phyloP scores from a whole-genome alignment of 768 basidiomycete species.

The Tricholoma flavovirens region DNA sequence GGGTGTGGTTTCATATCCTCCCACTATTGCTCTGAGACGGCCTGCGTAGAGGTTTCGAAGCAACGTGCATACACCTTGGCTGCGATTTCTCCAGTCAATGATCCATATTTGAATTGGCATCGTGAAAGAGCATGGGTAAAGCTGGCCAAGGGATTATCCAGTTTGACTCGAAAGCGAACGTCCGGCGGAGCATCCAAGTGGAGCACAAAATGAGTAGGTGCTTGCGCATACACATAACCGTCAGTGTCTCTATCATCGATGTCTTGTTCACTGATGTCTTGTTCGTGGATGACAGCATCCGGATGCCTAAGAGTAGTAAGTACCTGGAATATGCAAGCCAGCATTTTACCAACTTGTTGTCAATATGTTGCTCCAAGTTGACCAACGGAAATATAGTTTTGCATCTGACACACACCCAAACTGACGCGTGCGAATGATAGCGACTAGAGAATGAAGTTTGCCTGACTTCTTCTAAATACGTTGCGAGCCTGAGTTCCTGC shows the following conservation, averaged over 20 bases:
- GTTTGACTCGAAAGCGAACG: background rate
- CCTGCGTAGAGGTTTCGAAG: background rate
- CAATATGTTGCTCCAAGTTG: too few relatives aligned
- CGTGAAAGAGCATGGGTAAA: background rate
- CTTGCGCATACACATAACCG: too few relatives aligned
- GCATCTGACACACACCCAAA: background rate
- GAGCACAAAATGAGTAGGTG: background rate
- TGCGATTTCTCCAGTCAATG: background rate
- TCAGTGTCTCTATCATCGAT: too few relatives aligned
- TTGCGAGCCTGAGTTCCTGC: background rate
- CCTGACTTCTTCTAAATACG: background rate
- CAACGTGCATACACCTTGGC: background rate
- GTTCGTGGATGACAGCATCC: too few relatives aligned
- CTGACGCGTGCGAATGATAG: background rate
- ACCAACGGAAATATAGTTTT: background rate
- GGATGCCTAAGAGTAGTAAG: too few relatives aligned
- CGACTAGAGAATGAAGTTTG: background rate
- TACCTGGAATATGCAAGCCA: too few relatives aligned
- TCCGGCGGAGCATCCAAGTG: background rate
- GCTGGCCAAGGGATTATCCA: background rate
- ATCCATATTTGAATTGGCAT: background rate
- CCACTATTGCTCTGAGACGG: background rate
- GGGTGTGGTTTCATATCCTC: background rate
- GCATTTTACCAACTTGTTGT: too few relatives aligned
- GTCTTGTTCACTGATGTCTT: too few relatives aligned